Evolutionary conservation across 208 protist species (phyloP).

Genomic region (Naegleria lovaniensis): DNA sequence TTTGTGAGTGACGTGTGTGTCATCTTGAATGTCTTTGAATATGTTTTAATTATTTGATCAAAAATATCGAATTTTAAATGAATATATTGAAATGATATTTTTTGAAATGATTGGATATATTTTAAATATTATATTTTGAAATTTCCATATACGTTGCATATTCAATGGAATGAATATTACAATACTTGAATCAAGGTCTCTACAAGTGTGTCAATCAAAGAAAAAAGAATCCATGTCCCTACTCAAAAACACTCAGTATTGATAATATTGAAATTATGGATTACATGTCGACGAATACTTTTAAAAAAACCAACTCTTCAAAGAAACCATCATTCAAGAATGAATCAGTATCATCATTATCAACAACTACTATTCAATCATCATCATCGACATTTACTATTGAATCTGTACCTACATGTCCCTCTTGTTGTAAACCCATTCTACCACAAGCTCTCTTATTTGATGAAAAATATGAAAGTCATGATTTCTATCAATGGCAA

Average conservation of each 20-base stretch:
- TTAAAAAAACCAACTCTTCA: neutral
- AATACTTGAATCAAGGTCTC: no score
- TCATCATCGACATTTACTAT: neutral
- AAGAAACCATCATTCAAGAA: neutral
- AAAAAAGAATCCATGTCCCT: neutral
- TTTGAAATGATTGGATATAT: no score
- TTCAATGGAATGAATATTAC: no score
- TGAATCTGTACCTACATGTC: neutral
- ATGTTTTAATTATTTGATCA: no score
- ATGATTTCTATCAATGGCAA: conserved; percentile 26
- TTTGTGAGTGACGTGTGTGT: no score
- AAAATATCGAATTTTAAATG: no score
- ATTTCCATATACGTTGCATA: no score
- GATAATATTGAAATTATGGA: neutral
- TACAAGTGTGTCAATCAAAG: neutral
- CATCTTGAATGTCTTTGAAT: no score
- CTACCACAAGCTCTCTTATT: conserved; percentile 2
- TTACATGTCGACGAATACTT: neutral
- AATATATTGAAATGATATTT: no score
- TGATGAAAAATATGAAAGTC: conserved; percentile 15
- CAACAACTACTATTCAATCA: no score
- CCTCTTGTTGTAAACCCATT: neutral
- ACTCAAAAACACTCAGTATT: neutral
- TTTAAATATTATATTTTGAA: no score
- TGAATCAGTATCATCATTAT: no score